Percentiles rank a stretch among this genome's conserved stretches.
phyloP scores from a whole-genome alignment of 2,329 filamentous ascomycete species.

The Apiospora saccharicola region DNA sequence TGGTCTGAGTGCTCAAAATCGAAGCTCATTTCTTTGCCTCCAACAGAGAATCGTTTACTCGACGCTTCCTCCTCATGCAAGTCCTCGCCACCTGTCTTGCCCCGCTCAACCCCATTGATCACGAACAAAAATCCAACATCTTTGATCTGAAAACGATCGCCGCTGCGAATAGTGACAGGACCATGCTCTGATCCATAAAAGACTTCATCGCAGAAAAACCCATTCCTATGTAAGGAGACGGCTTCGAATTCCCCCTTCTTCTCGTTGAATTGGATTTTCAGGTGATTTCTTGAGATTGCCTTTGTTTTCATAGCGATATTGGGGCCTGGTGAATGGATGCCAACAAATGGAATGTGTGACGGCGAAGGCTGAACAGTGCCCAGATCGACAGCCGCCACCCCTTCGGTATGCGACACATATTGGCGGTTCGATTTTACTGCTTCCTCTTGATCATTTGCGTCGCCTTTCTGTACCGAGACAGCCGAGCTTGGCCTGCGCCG shows the following conservation, averaged over 20 bases:
- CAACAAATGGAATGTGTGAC: constrained; percentile 69
- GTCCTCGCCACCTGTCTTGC: constrained; percentile 66
- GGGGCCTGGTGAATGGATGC: constrained; percentile 74
- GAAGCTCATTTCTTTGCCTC: constrained; percentile 76
- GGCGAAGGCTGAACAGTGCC: constrained; percentile 67
- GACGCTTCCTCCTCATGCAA: constrained; percentile 58
- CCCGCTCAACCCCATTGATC: constrained; percentile 68
- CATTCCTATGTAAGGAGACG: constrained; percentile 67
- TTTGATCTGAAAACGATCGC: constrained; percentile 75
- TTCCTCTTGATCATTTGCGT: constrained; percentile 46
- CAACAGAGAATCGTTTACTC: constrained; percentile 59
- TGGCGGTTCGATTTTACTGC: constrained; percentile 64
- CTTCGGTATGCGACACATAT: constrained; percentile 67
- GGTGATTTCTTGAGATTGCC: constrained; percentile 76
- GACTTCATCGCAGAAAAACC: constrained; percentile 71
- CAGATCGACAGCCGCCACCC: constrained; percentile 66
- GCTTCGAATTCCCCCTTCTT: constrained; percentile 71
- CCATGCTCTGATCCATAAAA: constrained; percentile 59
- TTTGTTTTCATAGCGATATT: constrained; percentile 70
- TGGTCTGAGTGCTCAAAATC: constrained; percentile 72
- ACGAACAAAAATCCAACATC: constrained; percentile 73
- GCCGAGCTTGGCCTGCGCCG: constrained; percentile 54
- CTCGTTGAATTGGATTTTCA: constrained; percentile 75
- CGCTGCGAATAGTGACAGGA: constrained; percentile 66
- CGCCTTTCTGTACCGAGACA: constrained; percentile 49